phyloP scores from a whole-genome alignment of 192 early-diverging fungal genomes.

The Entomortierella beljakovae region DNA sequence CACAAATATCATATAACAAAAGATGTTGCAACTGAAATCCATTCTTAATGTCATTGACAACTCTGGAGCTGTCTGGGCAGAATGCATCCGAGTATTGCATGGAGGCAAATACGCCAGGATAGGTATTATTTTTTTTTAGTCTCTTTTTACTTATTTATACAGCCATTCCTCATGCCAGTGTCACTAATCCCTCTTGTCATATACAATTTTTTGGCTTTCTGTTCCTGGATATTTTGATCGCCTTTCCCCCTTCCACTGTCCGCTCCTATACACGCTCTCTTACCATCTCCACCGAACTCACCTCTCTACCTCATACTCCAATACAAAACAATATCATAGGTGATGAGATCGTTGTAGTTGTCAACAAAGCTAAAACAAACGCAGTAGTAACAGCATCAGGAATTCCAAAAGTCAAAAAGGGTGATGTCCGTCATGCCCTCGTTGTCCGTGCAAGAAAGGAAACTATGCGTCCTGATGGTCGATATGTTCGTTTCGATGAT shows the following conservation, averaged over 20 bases:
- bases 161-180: background rate
- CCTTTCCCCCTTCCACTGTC: no score
- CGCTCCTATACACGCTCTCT: no score
- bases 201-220: no score
- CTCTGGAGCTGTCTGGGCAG: conserved; percentile 91
- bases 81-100: conserved; percentile 94
- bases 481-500: conserved; percentile 94
- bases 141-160: background rate
- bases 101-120: conserved; percentile 79
- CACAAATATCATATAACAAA: conserved; percentile 8
- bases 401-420: conserved; percentile 82
- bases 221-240: no score
- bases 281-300: no score
- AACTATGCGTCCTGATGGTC: conserved; percentile 89
- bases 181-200: no score
- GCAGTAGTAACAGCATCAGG: conserved; percentile 74
- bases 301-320: background rate
- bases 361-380: conserved; percentile 90
- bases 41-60: conserved; percentile 96
- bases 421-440: conserved; percentile 92
- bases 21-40: conserved; percentile 87
- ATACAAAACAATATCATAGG: conserved; percentile 57
- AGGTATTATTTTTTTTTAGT: conserved; percentile 48
- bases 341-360: conserved; percentile 96
- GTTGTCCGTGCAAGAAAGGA: conserved; percentile 93